A percentile compares a stretch with the other conserved stretches of the same genome.
These are phyloP conservation scores for Malassezia furfur DNA, from an alignment of 1,284 basidiomycete genomes.

Conservation along the genomic window DNA sequence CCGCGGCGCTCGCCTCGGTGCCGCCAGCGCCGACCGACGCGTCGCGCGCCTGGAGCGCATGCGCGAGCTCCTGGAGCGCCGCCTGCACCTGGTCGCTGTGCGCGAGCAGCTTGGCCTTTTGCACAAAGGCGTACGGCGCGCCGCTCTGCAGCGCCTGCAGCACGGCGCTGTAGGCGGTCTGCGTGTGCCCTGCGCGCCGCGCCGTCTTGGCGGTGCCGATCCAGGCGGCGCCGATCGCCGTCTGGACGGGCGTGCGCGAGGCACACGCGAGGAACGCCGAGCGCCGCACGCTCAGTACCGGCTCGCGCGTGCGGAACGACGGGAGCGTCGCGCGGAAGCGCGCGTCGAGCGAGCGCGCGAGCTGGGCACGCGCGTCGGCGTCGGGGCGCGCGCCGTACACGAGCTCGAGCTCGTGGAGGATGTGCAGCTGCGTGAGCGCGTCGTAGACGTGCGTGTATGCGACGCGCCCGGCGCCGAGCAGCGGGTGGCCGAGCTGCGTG, in stretches of 20 bases:
- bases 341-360: constrained; percentile 52
- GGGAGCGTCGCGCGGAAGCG: constrained; percentile 72
- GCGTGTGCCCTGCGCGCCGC: constrained; percentile 84
- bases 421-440: constrained; percentile 72
- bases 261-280: constrained; percentile 71
- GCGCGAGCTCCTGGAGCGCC: constrained; percentile 79
- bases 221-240: constrained; percentile 56
- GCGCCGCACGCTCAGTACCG: constrained; percentile 77
- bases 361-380: constrained; percentile 17
- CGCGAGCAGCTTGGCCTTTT: constrained; percentile 78
- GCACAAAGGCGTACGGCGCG: constrained; percentile 73
- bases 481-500: constrained; percentile 66
- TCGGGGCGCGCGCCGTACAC: constrained; percentile 44
- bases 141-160: constrained; percentile 75
- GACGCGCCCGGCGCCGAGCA: constrained; percentile 66
- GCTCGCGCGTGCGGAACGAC: constrained; percentile 82
- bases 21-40: constrained; percentile 13
- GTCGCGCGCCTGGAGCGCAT: constrained; percentile 55
- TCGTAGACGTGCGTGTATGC: constrained; percentile 76
- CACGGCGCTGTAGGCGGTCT: constrained; percentile 92
- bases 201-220: constrained; percentile 87
- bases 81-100: constrained; percentile 71
- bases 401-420: constrained; percentile 75
- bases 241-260: constrained; percentile 37
- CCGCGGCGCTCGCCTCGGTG: constrained; percentile 15